These are phyloP conservation scores for Globisporangium nunn DNA, from an alignment of 352 stramenopile genomes.

Conservation along the genomic window DNA sequence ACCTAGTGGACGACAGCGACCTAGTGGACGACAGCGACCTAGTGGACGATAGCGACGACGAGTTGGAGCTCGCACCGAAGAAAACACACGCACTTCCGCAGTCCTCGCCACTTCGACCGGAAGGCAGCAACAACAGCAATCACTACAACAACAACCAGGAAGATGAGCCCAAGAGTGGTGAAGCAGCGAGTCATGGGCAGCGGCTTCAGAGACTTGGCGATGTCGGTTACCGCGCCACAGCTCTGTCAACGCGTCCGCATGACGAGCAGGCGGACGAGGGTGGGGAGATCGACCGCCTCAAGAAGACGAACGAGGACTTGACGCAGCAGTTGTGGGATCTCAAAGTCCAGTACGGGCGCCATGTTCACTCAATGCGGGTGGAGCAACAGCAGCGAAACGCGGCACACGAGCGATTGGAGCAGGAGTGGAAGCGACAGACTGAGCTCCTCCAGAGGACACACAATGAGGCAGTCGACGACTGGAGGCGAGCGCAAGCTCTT, in stretches of 20 bases:
- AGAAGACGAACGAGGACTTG: conserved; percentile 3
- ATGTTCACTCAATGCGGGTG: conserved; percentile 2
- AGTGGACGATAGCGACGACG: neutral
- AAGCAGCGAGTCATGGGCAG: neutral
- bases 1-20: neutral
- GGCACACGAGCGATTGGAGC: conserved; percentile 1
- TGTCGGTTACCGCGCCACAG: neutral
- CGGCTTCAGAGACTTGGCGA: neutral
- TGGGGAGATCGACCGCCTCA: conserved; percentile 1
- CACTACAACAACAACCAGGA: conserved; percentile 7
- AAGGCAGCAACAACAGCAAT: neutral
- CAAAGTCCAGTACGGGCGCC: neutral
- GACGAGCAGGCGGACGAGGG: neutral
- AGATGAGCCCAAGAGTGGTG: neutral
- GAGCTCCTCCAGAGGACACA: neutral
- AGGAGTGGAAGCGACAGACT: neutral
- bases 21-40: neutral
- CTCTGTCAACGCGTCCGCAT: neutral
- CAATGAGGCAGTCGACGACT: neutral
- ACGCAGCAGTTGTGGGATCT: conserved; percentile 4
- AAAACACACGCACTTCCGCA: neutral
- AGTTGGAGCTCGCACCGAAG: neutral
- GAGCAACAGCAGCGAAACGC: conserved; percentile 4
- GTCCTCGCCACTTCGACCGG: neutral
- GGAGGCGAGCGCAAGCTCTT: conserved; percentile 3